Evolutionary conservation across 2,329 filamentous ascomycete species (phyloP).

Genomic region (Pestalotiopsis sp.): DNA sequence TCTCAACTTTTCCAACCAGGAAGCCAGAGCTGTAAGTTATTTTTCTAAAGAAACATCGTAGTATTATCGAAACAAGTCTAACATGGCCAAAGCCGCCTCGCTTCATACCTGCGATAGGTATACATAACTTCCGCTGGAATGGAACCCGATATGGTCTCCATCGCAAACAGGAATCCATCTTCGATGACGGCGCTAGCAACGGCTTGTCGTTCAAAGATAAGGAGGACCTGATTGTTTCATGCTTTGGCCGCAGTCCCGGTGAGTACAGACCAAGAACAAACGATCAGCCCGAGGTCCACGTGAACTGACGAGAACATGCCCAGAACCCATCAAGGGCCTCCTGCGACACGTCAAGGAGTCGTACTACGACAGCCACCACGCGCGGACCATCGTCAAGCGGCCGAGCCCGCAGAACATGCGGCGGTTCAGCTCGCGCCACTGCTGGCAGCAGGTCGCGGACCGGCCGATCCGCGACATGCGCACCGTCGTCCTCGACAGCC

Average conservation of each 20-base stretch:
- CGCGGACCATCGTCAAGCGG: slow-evolving; percentile 62
- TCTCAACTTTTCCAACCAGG: slow-evolving; percentile 63
- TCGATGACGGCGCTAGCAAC: slow-evolving; percentile 36
- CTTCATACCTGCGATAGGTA: slow-evolving; percentile 57
- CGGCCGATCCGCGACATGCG: slow-evolving; percentile 72
- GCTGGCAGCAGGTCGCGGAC: slow-evolving; percentile 61
- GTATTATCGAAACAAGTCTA: no score
- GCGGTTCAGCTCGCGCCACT: slow-evolving; percentile 44
- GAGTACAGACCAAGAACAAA: slow-evolving; percentile 6
- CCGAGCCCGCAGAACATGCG: slow-evolving; percentile 50
- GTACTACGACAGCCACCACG: slow-evolving; percentile 55
- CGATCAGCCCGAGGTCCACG: no score
- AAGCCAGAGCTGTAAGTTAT: slow-evolving; percentile 49
- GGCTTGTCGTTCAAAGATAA: slow-evolving; percentile 47
- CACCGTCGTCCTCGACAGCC: slow-evolving; percentile 73
- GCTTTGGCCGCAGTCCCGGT: slow-evolving; percentile 52
- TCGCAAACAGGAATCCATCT: slow-evolving; percentile 47
- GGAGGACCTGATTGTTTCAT: slow-evolving; percentile 57
- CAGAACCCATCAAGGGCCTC: slow-evolving; percentile 58
- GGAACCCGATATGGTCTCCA: slow-evolving; percentile 53
- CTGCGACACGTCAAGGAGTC: slow-evolving; percentile 55
- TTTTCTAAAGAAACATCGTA: no score
- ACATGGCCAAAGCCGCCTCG: slow-evolving; percentile 43
- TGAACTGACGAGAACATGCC: neutral
- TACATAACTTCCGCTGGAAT: slow-evolving; percentile 57